Evolutionary conservation across 208 protist species (phyloP).

Genomic region (Strigomonas oncopelti): DNA sequence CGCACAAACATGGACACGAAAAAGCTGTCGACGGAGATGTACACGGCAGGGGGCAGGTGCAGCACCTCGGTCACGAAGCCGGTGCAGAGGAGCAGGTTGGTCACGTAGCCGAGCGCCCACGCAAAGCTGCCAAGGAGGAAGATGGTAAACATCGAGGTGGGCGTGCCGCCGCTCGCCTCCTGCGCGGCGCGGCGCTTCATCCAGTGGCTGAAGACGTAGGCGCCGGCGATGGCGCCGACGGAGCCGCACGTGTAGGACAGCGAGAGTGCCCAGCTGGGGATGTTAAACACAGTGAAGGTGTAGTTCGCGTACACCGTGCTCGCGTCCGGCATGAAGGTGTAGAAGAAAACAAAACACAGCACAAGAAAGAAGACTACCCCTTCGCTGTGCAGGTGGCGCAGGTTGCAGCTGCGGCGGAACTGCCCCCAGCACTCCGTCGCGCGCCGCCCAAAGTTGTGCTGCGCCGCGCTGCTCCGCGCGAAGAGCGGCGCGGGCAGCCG

Average conservation of each 20-base stretch:
- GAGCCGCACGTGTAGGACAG: conserved; percentile 20
- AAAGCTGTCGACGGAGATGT: conserved; percentile 48
- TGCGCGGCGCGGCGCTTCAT: conserved; percentile 29
- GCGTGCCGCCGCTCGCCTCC: conserved; percentile 19
- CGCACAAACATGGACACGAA: conserved; percentile 35
- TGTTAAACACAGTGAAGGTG: conserved; percentile 27
- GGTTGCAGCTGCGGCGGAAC: conserved; percentile 19
- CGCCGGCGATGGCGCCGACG: conserved; percentile 35
- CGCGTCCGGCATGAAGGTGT: conserved; percentile 43
- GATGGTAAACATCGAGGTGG: conserved; percentile 39
- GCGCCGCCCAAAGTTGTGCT: conserved; percentile 20
- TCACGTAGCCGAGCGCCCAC: conserved; percentile 42
- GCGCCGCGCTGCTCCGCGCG: conserved; percentile 10
- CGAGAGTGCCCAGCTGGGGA: not conserved
- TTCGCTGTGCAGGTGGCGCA: conserved; percentile 21
- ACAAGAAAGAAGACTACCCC: conserved; percentile 37
- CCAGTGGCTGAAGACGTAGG: conserved; percentile 39
- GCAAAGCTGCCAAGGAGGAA: conserved; percentile 39
- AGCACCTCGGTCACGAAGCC: conserved; percentile 29
- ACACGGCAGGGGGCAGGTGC: conserved; percentile 21
- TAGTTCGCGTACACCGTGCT: conserved; percentile 43
- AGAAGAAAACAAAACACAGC: conserved; percentile 45
- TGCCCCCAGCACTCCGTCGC: conserved; percentile 8
- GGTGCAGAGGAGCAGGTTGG: conserved; percentile 46
- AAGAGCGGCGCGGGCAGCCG: conserved; percentile 24